Base-by-base conservation (phyloP, 345 rosid genomes). In the Hibiscus trionum region DNA sequence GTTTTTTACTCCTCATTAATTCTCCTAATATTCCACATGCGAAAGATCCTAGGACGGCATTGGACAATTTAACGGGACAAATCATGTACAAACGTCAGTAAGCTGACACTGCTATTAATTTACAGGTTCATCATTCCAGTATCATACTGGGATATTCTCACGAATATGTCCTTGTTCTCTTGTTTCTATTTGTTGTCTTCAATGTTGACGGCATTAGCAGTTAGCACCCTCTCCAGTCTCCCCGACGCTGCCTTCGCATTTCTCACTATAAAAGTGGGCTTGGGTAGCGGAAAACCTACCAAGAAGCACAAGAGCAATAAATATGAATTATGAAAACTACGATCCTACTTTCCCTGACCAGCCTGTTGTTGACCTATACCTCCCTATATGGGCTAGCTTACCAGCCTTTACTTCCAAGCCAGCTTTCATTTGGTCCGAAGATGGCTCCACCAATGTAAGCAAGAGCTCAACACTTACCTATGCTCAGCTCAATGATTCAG, bases 321-420 rank as follows among this genome's bases (percentile, higher is more conserved):
- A 46, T 61, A 88, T 84, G 87, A 80, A 75, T 78, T 72, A 57
- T 52, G 87, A 86, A 77, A 86, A 88, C 53, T 88, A 86, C 39
- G 93, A 82, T 47, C 86, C 79, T 56, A 73, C 75, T 47, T 86
- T 85, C 72, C 89, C 93, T 2, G 90, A 86, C 82, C 89, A 86
- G 21, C 88, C 86, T 1, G 86, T 86, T 29, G 87, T 82, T 10
- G 89, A 86, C 72, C 89, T 76, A 42, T 86, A 86, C 81, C 86
- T 85, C 26, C 89, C 83, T 5, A 15, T 78, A 17, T 82, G 93
- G 90, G 79, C 90, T 19, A 75, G 69, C 58, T 77, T 85, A 3
- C 83, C 86, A 11, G 80, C 89, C 42, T 85, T 84, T 68, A 33
- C 58, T 37, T 82, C 80, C 69, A 85, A 70, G 55, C 73, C 73